Evolutionary conservation across 345 rosid species (phyloP), one percentile per base, ranked within the genome.

Genomic region (Isatis tinctoria): DNA sequence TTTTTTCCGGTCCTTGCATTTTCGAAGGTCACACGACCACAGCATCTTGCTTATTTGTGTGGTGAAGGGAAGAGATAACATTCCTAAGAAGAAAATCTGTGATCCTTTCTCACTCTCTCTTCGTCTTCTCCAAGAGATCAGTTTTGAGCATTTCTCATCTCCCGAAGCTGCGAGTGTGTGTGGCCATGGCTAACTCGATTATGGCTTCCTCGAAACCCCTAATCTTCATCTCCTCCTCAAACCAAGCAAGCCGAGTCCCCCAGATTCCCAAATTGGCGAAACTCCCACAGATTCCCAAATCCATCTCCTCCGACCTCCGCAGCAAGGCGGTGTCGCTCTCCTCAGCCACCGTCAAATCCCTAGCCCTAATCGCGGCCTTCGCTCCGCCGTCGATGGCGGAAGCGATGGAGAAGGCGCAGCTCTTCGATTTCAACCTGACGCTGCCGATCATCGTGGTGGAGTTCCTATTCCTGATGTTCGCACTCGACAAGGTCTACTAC

Each of bases 391-490:
- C 96, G 3, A 70, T 95, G 14, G 97, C 99, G 2, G 97, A 11
- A 16, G 96, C 88, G 41, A 82, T 90, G 33, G 96, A 92, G 67
- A 95, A 95, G 10, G 99, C 97, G 0, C 83, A 89, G 12, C 97
- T 95, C 48, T 95, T 95, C 82, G 99, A 95, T 72, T 95, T 91
- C 91, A 85, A 94, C 82, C 74, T 94, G 2, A 94, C 97, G 17
- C 87, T 94, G 6, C 98, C 98, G 30, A 88, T 94, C 74, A 90
- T 94, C 75, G 85, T 84, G 80, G 93, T 30, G 10, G 89, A 94
- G 78, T 94, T 94, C 70, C 79, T 95, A 73, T 24, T 88, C 70
- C 86, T 95, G 61, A 95, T 92, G 97, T 81, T 95, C 52, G 88
- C 90, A 0, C 86, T 94, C 0, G 97, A 95, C 89, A 92, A 92